Base-by-base conservation (phyloP, 1,139 yeast genomes). In the Saccharomyces hybrid region DNA sequence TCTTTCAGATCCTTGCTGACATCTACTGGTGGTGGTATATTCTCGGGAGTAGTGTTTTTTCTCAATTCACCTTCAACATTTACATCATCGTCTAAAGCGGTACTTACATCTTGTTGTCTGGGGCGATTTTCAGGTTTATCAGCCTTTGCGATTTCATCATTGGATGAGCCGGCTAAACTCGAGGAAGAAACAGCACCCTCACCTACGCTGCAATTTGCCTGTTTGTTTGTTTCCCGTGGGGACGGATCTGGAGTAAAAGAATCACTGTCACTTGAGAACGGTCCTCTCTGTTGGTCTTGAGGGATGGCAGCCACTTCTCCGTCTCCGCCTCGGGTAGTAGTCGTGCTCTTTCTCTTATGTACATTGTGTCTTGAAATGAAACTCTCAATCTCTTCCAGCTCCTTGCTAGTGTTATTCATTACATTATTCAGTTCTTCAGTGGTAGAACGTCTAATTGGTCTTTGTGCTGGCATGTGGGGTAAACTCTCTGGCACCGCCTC, bases 351-450 rank as follows among this genome's bases (percentile, higher is more conserved):
- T 47, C 49, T 31, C 38, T 24, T 48, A 47, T 16, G 44, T 16
- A 12, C n/a, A 38, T 16, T 38, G 24, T 53, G 60, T 46, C 52
- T 56, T n/a, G 50, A 42, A 7, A 60, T 52, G 50, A 62, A 34
- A 11, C 52, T 34, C 44, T 62, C 60, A 58, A 63, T 61, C 48
- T 64, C 65, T 32, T 57, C 53, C 34, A 63, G 52, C 50, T 62
- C 62, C n/a, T 59, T 55, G 49, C 55, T 56, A 1, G 66, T 60
- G 49, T 56, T 54, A 12, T 56, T 52, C 16, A 62, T 57, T 16
- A 60, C 50, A 12, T 51, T 55, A 47, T 63, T 56, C 4, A 64
- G 51, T 31, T 49, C 54, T 11, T 63, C 63, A 5, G 63, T 59
- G 0, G 64, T 59, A 14, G 56, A 56, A 21, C 56, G 56, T 49